These are phyloP conservation scores for Globisporangium mamillatum DNA, from an alignment of 352 stramenopile genomes.

Conservation along the genomic window DNA sequence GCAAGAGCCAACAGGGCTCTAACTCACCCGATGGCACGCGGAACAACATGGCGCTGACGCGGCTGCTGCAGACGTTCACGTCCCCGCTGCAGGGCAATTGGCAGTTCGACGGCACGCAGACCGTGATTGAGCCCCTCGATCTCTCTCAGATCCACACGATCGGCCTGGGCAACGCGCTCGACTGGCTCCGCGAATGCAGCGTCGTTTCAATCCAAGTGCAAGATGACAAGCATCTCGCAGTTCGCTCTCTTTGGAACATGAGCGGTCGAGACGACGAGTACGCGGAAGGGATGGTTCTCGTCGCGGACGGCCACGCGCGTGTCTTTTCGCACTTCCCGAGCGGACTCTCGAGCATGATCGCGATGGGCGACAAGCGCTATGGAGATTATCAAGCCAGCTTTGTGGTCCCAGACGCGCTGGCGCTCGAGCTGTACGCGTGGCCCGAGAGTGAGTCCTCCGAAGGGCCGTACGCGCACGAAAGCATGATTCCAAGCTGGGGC, in stretches of 20 bases:
- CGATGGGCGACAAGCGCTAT: constrained; percentile 4
- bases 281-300: background rate
- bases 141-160: background rate
- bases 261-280: background rate
- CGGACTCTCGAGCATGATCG: constrained; percentile 17
- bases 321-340: constrained; percentile 18
- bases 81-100: constrained; percentile 13
- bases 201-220: constrained; percentile 9
- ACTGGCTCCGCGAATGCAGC: constrained; percentile 19
- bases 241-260: constrained; percentile 13
- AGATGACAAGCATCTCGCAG: constrained; percentile 4
- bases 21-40: background rate
- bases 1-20: background rate
- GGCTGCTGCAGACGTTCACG: constrained; percentile 10
- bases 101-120: constrained; percentile 13
- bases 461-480: background rate
- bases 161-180: constrained; percentile 10
- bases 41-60: constrained; percentile 17
- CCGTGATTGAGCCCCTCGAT: constrained; percentile 1
- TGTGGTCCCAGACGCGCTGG: constrained; percentile 6
- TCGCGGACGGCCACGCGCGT: constrained; percentile 8
- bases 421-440: constrained; percentile 14
- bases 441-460: background rate
- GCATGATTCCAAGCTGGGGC: background rate
- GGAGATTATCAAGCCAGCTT: constrained; percentile 17